A percentile compares a stretch with the other conserved stretches of the same genome.
Conservation (phyloP, 371 early-diverging fungal species). For the Actinomortierella ambigua region DNA sequence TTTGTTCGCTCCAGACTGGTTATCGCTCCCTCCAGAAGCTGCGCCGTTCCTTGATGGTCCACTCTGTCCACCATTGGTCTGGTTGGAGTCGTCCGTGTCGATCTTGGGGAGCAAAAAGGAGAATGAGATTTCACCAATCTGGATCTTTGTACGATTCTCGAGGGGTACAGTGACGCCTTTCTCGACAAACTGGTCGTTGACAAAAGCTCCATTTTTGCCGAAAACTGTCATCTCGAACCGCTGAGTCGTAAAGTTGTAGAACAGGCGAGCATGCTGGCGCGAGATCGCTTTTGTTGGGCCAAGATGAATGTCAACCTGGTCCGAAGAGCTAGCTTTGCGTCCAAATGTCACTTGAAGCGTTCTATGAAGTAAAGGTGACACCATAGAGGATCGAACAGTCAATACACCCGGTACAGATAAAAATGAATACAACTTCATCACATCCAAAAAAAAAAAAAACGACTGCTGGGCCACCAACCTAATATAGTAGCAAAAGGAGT, state of each 20-base stretch:
- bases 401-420: too few relatives aligned
- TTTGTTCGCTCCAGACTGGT: conserved; percentile 8
- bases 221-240: conserved; percentile 82
- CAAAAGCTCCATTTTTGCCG: conserved; percentile 88
- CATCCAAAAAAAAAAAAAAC: neutral
- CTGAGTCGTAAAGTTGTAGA: conserved; percentile 80
- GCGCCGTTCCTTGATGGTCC: conserved; percentile 1
- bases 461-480: conserved; percentile 21
- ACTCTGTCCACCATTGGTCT: conserved; percentile 44
- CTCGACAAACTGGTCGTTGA: conserved; percentile 77
- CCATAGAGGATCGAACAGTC: too few relatives aligned
- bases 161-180: conserved; percentile 73
- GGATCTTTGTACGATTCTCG: conserved; percentile 72
- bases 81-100: conserved; percentile 41
- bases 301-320: conserved; percentile 79
- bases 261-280: conserved; percentile 83
- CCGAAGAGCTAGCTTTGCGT: conserved; percentile 60
- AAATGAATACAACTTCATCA: too few relatives aligned
- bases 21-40: neutral
- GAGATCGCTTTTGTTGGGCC: conserved; percentile 85
- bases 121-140: conserved; percentile 82
- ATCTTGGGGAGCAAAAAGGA: conserved; percentile 72
- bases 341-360: conserved; percentile 81
- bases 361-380: conserved; percentile 20
- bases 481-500: conserved; percentile 82